Evolutionary conservation across 2,329 filamentous ascomycete species (phyloP).

Genomic region (Periconia sp.): DNA sequence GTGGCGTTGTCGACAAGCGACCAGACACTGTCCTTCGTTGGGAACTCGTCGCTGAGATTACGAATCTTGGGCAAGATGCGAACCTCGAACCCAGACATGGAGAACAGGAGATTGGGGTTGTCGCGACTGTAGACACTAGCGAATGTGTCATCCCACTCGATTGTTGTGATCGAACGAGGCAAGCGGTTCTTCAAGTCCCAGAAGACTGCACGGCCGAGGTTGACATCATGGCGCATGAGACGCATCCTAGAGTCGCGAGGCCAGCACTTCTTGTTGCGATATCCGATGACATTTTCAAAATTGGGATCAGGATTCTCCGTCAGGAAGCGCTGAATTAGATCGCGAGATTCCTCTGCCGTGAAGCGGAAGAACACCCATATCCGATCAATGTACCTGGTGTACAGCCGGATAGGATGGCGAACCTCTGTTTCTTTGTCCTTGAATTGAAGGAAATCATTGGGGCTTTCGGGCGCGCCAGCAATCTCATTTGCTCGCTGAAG

Average conservation of each 20-base stretch:
- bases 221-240: slow-evolving; percentile 97
- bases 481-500: slow-evolving; percentile 97
- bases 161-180: slow-evolving; percentile 91
- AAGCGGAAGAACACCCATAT: slow-evolving; percentile 99
- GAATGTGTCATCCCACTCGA: slow-evolving; percentile 99
- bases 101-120: slow-evolving; percentile 95
- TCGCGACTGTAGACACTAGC: slow-evolving; percentile 97
- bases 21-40: slow-evolving; percentile 98
- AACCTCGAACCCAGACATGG: slow-evolving; percentile 98
- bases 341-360: slow-evolving; percentile 88
- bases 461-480: slow-evolving; percentile 88
- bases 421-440: slow-evolving; percentile 90
- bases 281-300: slow-evolving; percentile 98
- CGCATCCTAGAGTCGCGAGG: slow-evolving; percentile 97
- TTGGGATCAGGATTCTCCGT: slow-evolving; percentile 99
- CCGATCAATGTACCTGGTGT: slow-evolving; percentile 96
- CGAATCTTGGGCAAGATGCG: slow-evolving; percentile 93
- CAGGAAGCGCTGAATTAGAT: slow-evolving; percentile 95
- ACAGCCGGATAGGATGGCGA: slow-evolving; percentile 94
- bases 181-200: slow-evolving; percentile 98
- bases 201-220: slow-evolving; percentile 95
- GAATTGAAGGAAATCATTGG: slow-evolving; percentile 98
- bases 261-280: slow-evolving; percentile 99
- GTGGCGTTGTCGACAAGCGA: slow-evolving; percentile 94
- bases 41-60: slow-evolving; percentile 95